These are phyloP conservation scores for Infundibulicybe gibba DNA, from an alignment of 768 basidiomycete species.

Conservation along the genomic window DNA sequence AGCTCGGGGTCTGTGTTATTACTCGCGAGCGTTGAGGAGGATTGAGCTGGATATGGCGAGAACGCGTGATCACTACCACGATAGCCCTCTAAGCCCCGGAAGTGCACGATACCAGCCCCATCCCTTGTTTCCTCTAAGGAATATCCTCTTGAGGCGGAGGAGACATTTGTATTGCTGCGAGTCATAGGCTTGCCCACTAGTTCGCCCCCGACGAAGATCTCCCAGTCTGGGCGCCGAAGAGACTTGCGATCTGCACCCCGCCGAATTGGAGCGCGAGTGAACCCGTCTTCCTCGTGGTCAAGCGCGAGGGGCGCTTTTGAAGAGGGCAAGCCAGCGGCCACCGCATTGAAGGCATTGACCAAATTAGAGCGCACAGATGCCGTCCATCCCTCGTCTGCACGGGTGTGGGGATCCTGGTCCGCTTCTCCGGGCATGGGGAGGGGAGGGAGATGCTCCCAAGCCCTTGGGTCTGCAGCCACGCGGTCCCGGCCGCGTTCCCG, in stretches of 20 bases:
- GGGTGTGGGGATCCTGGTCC: background rate
- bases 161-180: conserved; percentile 6
- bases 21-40: conserved; percentile 1
- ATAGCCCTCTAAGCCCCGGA: conserved; percentile 20
- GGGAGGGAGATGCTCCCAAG: conserved; percentile 10
- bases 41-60: conserved; percentile 1
- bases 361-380: conserved; percentile 38
- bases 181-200: no score
- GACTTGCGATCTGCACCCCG: conserved; percentile 12
- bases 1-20: conserved; percentile 3
- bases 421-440: conserved; percentile 26
- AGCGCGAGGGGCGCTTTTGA: conserved; percentile 4
- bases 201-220: conserved; percentile 1
- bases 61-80: conserved; percentile 6
- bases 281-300: conserved; percentile 12
- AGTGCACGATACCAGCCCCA: conserved; percentile 33
- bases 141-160: conserved; percentile 24
- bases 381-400: conserved; percentile 33
- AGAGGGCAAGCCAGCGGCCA: conserved; percentile 37
- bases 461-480: background rate
- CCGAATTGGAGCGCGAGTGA: conserved; percentile 19
- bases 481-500: conserved; percentile 1
- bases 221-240: conserved; percentile 7
- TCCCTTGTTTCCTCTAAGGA: conserved; percentile 35
- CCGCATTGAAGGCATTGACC: conserved; percentile 44